phyloP scores from a whole-genome alignment of 2,329 filamentous ascomycete species.

The Thelonectria discophora region DNA sequence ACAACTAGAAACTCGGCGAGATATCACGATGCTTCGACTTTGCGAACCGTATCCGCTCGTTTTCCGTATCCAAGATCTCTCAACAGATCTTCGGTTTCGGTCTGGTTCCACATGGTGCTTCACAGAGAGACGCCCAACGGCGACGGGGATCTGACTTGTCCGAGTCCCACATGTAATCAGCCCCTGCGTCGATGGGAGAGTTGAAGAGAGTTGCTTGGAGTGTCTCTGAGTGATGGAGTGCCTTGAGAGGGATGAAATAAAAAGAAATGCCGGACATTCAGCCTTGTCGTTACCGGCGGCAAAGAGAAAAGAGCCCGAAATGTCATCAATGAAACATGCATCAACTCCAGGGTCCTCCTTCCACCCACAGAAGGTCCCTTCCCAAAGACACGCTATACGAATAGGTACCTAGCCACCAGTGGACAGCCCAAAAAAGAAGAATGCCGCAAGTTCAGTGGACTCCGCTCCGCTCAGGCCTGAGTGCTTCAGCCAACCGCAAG shows the following conservation, averaged over 20 bases:
- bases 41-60: neutral
- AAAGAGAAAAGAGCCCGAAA: too few relatives aligned
- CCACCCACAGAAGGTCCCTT: slow-evolving; percentile 9
- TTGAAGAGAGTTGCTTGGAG: neutral
- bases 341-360: neutral
- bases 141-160: slow-evolving; percentile 23
- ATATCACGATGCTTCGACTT: neutral
- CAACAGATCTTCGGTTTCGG: slow-evolving; percentile 36
- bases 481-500: slow-evolving; percentile 31
- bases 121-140: slow-evolving; percentile 23
- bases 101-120: slow-evolving; percentile 24
- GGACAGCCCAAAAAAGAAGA: too few relatives aligned
- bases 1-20: neutral
- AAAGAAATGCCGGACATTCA: slow-evolving; percentile 6
- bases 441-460: too few relatives aligned
- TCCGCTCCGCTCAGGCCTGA: neutral
- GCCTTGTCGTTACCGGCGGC: slow-evolving; percentile 7
- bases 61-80: slow-evolving; percentile 5
- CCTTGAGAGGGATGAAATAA: neutral
- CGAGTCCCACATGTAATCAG: slow-evolving; percentile 41
- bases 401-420: too few relatives aligned
- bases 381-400: slow-evolving; percentile 11
- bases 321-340: slow-evolving; percentile 10
- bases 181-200: slow-evolving; percentile 36
- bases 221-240: slow-evolving; percentile 4